Conservation (phyloP, 176 grass and related monocot species). For the Oryza meyeriana region DNA sequence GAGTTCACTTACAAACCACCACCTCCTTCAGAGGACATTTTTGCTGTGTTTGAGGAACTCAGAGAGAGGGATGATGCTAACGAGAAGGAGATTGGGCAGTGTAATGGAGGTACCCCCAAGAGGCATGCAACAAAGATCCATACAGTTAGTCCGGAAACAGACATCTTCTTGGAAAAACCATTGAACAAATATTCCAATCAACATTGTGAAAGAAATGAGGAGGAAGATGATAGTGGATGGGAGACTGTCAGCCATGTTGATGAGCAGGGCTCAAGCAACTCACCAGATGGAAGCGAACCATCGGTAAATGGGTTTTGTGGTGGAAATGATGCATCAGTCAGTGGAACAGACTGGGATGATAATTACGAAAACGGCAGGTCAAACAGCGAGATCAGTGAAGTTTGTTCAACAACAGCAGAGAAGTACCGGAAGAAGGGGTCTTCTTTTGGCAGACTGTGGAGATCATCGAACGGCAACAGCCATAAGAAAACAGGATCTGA, state of each 20-base stretch:
- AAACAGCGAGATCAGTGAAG: slow-evolving; percentile 42
- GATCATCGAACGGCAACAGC: slow-evolving; percentile 52
- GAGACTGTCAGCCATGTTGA: slow-evolving; percentile 57
- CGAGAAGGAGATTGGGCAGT: slow-evolving; percentile 42
- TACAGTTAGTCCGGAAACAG: slow-evolving; percentile 58
- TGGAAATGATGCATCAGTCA: slow-evolving; percentile 45
- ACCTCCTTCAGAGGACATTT: slow-evolving; percentile 54
- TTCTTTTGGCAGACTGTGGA: slow-evolving; percentile 55
- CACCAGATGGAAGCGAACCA: slow-evolving; percentile 55
- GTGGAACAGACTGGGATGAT: slow-evolving; percentile 51
- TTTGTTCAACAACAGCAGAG: slow-evolving; percentile 56
- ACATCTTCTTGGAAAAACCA: slow-evolving; percentile 49
- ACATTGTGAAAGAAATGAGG: slow-evolving; percentile 34
- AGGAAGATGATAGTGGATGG: slow-evolving; percentile 61
- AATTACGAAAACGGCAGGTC: slow-evolving; percentile 45
- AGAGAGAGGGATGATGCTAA: slow-evolving; percentile 47
- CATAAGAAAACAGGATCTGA: slow-evolving; percentile 38
- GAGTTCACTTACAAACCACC: slow-evolving; percentile 62
- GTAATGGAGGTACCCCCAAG: slow-evolving; percentile 30
- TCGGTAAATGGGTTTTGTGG: slow-evolving; percentile 65
- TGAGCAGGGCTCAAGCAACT: slow-evolving; percentile 62
- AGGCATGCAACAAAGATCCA: slow-evolving; percentile 50
- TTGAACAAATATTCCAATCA: slow-evolving; percentile 38
- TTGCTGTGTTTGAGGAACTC: slow-evolving; percentile 62
- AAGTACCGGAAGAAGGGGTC: slow-evolving; percentile 59